These are phyloP conservation scores for Aspergillus sp. DNA, from an alignment of 2,329 filamentous ascomycete genomes.

Conservation along the genomic window DNA sequence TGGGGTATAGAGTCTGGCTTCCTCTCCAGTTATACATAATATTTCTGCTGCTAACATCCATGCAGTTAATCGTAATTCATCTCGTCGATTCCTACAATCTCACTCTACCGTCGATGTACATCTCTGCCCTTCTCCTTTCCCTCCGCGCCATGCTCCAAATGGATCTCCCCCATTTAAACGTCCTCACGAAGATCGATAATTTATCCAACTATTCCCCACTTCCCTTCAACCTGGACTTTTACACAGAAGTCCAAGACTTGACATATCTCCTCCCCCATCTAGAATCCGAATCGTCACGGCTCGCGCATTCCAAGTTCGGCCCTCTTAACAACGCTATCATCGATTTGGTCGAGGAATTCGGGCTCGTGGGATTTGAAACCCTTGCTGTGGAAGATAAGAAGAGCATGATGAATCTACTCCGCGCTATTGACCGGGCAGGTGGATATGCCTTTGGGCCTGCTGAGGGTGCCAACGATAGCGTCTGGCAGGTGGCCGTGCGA, in stretches of 20 bases:
- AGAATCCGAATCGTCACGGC: conserved; percentile 67
- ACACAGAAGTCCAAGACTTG: conserved; percentile 94
- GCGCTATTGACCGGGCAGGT: conserved; percentile 83
- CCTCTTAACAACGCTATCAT: conserved; percentile 83
- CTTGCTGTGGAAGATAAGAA: conserved; percentile 94
- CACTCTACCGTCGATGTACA: conserved; percentile 88
- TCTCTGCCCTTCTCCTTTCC: conserved; percentile 88
- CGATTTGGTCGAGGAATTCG: conserved; percentile 81
- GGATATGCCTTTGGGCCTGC: conserved; percentile 90
- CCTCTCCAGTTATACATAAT: neutral
- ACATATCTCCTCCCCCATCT: conserved; percentile 77
- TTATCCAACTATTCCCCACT: conserved; percentile 77
- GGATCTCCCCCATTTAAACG: conserved; percentile 92
- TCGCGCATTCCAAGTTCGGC: conserved; percentile 71
- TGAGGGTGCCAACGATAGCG: conserved; percentile 87
- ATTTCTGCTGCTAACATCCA: neutral
- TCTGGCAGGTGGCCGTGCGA: conserved; percentile 96
- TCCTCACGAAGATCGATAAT: conserved; percentile 97
- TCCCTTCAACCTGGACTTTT: conserved; percentile 93
- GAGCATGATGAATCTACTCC: conserved; percentile 89
- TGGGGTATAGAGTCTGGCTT: conserved; percentile 76
- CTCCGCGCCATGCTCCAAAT: conserved; percentile 97
- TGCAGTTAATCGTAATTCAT: conserved; percentile 84
- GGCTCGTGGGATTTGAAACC: conserved; percentile 86
- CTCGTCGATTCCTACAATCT: conserved; percentile 92